Percentiles rank a stretch among this genome's conserved stretches.
phyloP scores from a whole-genome alignment of 2,329 filamentous ascomycete genomes.

The Paramyrothecium sp. region DNA sequence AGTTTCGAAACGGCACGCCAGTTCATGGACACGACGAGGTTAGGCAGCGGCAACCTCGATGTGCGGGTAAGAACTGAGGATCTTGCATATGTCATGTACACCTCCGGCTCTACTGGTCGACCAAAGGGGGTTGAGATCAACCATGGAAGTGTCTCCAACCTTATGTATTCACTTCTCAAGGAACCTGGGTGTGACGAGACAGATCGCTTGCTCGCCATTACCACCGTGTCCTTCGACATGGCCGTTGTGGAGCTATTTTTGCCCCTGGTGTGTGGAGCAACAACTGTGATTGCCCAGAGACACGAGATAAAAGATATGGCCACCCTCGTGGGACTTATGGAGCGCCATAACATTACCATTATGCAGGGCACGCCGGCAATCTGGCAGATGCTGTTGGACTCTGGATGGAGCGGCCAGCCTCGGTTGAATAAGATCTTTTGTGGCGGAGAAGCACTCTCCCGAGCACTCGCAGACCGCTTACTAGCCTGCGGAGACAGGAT shows the following conservation, averaged over 20 bases:
- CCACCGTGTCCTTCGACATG: conserved; percentile 15
- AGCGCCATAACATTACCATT: conserved; percentile 10
- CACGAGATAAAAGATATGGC: conserved; percentile 8
- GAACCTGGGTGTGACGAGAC: conserved; percentile 9
- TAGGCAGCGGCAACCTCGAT: background rate
- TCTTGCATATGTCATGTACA: conserved; percentile 31
- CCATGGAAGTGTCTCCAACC: conserved; percentile 10
- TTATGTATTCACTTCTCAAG: conserved; percentile 8
- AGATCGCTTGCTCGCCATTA: conserved; percentile 15
- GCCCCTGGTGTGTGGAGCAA: conserved; percentile 13
- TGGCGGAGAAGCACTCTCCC: conserved; percentile 9
- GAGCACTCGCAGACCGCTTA: conserved; percentile 9
- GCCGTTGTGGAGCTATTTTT: conserved; percentile 12
- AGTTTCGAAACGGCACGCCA: conserved; percentile 1
- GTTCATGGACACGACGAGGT: background rate
- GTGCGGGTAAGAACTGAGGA: conserved; percentile 6
- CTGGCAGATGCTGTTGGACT: conserved; percentile 16
- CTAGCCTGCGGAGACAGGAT: conserved; percentile 7
- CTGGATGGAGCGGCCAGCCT: conserved; percentile 8
- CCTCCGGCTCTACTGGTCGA: conserved; percentile 20
- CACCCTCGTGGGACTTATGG: conserved; percentile 8
- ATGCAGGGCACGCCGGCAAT: conserved; percentile 14
- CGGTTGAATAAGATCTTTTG: conserved; percentile 11
- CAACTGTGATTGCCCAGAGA: conserved; percentile 9
- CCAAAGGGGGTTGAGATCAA: conserved; percentile 39